Base-by-base conservation (phyloP, 2,329 filamentous ascomycete species). In the Metarhizium guizhouense region DNA sequence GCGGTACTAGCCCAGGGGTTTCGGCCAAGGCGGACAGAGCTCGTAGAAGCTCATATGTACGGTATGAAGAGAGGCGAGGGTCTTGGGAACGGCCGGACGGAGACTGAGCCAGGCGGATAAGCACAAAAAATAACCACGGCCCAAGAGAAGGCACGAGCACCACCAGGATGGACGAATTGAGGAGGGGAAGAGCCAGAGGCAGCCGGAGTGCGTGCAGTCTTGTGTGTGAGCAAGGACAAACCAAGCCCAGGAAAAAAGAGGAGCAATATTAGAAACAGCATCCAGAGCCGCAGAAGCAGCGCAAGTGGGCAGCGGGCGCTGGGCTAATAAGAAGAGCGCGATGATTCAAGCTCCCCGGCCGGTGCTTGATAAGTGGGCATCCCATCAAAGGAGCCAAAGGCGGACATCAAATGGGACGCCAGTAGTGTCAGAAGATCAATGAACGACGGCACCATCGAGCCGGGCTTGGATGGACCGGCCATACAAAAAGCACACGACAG, bases 71-170 rank as follows among this genome's bases (percentile, higher is more conserved):
- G 18, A 20, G 25, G 14, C 25, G 25, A 48, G 11, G 16, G 45
- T 18, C 20, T 30, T 29, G 20, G 45, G 25, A 48, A 11, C 20
- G 30, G 45, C 25, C 18, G 20, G 25, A 30, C 11, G 20, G 45
- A 48, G 14, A 20, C 45, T 45, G 42, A 25, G 3, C 4, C n/a
- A 45, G 16, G 42, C 16, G n/a, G 45, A 48, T 48, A 8, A 42
- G 42, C 38, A 54, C 48, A 34, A 47, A 56, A 56, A 32, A 51
- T 25, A 25, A 56, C 40, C 38, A 40, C 38, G 36, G 48, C 47
- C 51, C 55, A 53, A 47, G 42, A 48, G 38, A 56, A 32, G 55
- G 55, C 55, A 56, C 52, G 47, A 43, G 40, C 55, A 54, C 52
- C 25, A 54, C 47, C 11, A 48, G 40, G 38, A 50, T 20, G 14